phyloP scores from a whole-genome alignment of 208 protist genomes.

The Leishmania guyanensis region DNA sequence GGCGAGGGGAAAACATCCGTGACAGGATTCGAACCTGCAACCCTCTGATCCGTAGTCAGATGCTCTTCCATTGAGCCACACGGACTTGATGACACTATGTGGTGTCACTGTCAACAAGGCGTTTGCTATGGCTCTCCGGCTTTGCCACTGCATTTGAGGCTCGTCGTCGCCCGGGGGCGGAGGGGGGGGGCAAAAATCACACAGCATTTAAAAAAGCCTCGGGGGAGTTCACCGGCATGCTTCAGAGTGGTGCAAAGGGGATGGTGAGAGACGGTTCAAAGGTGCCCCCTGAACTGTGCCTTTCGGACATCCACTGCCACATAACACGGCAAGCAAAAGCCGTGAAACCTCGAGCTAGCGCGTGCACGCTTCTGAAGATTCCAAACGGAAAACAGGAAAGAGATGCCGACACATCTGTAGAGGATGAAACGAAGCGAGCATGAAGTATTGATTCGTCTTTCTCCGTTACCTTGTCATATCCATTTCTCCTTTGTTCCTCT shows the following conservation, averaged over 20 bases:
- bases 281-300: neutral
- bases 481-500: neutral
- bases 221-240: neutral
- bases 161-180: no score
- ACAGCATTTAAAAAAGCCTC: no score
- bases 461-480: neutral
- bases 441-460: neutral
- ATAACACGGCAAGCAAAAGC: neutral
- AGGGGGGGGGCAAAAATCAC: neutral
- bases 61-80: conserved; percentile 91
- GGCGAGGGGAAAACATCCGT: conserved; percentile 67
- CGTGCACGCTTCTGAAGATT: neutral
- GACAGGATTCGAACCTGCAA: conserved; percentile 92
- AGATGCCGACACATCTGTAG: neutral
- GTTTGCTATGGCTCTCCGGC: no score
- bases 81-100: conserved; percentile 35
- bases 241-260: neutral
- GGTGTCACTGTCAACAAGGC: no score
- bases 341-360: neutral
- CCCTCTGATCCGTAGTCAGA: conserved; percentile 91
- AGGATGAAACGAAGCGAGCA: neutral
- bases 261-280: neutral
- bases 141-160: no score
- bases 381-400: neutral
- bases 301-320: neutral